Conservation (phyloP, 768 basidiomycete species). For the Amyloporia xantha region DNA sequence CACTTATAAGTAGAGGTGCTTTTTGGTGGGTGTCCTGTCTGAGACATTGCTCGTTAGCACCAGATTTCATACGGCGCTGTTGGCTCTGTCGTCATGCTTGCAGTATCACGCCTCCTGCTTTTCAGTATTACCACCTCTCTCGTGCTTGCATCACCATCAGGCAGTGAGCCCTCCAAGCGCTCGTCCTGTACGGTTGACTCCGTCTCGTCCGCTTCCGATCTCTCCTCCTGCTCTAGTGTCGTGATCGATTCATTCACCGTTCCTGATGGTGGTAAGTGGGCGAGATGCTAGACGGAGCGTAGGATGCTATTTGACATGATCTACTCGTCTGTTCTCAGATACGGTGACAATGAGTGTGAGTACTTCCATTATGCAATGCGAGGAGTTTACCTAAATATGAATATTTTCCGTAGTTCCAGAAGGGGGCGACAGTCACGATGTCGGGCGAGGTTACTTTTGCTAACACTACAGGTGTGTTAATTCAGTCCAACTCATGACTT, state of each 20-base stretch:
- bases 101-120: too few relatives aligned
- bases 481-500: too few relatives aligned
- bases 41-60: too few relatives aligned
- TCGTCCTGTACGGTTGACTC: slow-evolving; percentile 4
- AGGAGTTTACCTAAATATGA: neutral
- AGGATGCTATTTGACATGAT: too few relatives aligned
- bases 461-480: neutral
- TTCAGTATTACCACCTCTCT: too few relatives aligned
- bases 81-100: too few relatives aligned
- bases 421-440: slow-evolving; percentile 2
- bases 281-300: too few relatives aligned
- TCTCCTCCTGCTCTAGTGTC: neutral
- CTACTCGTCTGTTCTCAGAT: neutral
- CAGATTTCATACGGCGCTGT: too few relatives aligned
- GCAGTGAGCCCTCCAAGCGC: neutral
- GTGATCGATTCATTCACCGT: slow-evolving; percentile 3
- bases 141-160: neutral
- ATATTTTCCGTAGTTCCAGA: neutral
- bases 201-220: neutral
- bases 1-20: too few relatives aligned
- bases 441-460: slow-evolving; percentile 3
- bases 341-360: slow-evolving; percentile 2
- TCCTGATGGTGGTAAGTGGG: neutral
- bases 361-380: neutral
- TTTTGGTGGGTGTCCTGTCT: too few relatives aligned